Conservation (phyloP, 441 rosid genomes). For the Syzygium malaccense region DNA sequence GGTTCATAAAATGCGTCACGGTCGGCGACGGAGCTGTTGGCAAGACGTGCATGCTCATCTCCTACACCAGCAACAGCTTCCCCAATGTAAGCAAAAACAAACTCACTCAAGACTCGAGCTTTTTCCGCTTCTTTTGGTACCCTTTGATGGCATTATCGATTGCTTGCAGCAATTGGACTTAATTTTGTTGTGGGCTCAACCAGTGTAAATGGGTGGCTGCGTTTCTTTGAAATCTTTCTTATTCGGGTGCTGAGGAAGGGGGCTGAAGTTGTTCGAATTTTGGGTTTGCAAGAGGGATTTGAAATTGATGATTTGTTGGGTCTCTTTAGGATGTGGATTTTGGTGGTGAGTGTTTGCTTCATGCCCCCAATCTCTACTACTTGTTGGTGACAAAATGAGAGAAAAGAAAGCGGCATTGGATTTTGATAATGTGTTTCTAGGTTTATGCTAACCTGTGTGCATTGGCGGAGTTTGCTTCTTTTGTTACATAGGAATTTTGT, state of each 20-base stretch:
- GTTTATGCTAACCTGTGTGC: background rate
- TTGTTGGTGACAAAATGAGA: background rate
- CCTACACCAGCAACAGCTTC: background rate
- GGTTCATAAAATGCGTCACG: background rate
- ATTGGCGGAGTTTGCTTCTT: background rate
- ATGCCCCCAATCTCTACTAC: background rate
- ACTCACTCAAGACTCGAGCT: background rate
- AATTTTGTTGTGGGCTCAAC: background rate
- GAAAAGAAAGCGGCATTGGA: background rate
- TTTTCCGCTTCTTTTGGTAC: background rate
- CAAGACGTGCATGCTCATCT: background rate
- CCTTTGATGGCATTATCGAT: background rate
- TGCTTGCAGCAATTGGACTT: background rate
- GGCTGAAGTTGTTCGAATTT: background rate
- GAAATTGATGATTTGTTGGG: background rate
- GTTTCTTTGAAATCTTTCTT: background rate
- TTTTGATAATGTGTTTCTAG: background rate
- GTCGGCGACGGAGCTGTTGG: background rate
- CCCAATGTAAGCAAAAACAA: background rate
- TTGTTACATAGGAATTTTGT: background rate
- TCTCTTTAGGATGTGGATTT: background rate
- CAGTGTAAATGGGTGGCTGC: background rate
- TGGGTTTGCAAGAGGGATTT: background rate
- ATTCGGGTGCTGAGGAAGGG: background rate
- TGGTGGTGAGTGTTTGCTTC: background rate